Percentiles rank a stretch among this genome's conserved stretches.
These are phyloP conservation scores for Aspergillus funiculosus DNA, from an alignment of 495 filamentous ascomycete genomes.

Conservation along the genomic window DNA sequence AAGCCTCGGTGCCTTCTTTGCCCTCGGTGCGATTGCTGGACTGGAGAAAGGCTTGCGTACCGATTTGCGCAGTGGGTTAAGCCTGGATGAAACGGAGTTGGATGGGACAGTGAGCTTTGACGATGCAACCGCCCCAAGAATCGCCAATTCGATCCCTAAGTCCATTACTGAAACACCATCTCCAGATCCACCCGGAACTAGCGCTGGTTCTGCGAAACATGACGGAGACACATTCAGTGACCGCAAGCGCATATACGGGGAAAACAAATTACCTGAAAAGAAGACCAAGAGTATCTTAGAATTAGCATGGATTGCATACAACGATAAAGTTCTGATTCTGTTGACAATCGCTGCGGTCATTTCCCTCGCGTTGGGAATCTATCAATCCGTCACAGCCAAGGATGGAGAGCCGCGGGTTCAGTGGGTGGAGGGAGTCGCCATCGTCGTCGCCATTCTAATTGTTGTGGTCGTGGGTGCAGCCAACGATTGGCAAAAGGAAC, in stretches of 20 bases:
- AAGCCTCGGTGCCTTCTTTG: conserved; percentile 68
- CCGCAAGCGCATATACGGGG: conserved; percentile 61
- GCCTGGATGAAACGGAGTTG: conserved; percentile 63
- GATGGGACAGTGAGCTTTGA: conserved; percentile 65
- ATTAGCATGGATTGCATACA: conserved; percentile 76
- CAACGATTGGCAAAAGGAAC: conserved; percentile 70
- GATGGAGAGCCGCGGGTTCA: conserved; percentile 55
- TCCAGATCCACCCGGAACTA: conserved; percentile 26
- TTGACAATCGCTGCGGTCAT: conserved; percentile 73
- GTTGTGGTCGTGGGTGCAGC: conserved; percentile 62
- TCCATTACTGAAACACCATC: conserved; percentile 21
- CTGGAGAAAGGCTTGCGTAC: conserved; percentile 73
- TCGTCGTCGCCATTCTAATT: conserved; percentile 64
- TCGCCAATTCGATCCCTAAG: conserved; percentile 26
- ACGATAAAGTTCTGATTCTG: conserved; percentile 77
- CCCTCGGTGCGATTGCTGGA: conserved; percentile 69
- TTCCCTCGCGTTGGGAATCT: conserved; percentile 76
- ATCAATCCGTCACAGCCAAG: conserved; percentile 50
- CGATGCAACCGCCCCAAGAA: conserved; percentile 43
- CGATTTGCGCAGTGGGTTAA: conserved; percentile 60
- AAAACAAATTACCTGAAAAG: conserved; percentile 64
- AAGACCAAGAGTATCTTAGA: conserved; percentile 67
- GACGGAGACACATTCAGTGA: conserved; percentile 49
- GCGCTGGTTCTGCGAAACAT: conserved; percentile 23
- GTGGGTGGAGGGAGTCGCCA: conserved; percentile 73